These are phyloP conservation scores for Poa annua DNA, from an alignment of 176 grass and related monocot genomes.

Conservation along the genomic window DNA sequence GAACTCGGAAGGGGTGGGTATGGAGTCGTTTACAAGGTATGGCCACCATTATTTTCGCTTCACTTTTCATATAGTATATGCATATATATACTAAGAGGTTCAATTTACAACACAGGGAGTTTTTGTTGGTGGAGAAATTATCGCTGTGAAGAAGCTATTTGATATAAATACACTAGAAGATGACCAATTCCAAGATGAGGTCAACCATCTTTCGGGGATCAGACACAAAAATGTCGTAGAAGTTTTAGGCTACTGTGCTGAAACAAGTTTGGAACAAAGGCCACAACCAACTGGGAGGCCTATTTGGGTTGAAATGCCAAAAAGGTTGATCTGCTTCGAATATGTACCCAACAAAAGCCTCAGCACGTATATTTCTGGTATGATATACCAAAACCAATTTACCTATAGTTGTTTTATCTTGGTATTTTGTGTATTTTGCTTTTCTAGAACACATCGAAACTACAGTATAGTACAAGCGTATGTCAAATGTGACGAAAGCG, in stretches of 20 bases:
- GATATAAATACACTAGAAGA: not conserved
- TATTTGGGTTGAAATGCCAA: not conserved
- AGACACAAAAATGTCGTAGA: not conserved
- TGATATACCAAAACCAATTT: not conserved
- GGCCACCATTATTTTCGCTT: no score
- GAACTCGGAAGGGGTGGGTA: not conserved
- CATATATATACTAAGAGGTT: no score
- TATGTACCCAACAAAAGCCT: not conserved
- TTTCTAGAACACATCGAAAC: not conserved
- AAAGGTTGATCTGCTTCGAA: slow-evolving; percentile 5
- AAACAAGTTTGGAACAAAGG: not conserved
- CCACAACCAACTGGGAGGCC: not conserved
- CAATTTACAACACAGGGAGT: no score
- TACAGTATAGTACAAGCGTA: no score
- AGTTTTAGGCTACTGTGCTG: not conserved
- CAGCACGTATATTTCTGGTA: slow-evolving; percentile 8
- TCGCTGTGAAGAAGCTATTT: not conserved
- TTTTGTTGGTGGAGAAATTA: no score
- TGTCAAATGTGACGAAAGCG: no score
- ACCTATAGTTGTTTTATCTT: not conserved
- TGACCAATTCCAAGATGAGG: not conserved
- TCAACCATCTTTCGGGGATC: not conserved
- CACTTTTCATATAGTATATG: no score
- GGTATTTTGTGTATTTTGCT: not conserved
- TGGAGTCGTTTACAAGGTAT: not conserved